Evolutionary conservation across 129 eudicot species (phyloP), one percentile per base, ranked within the genome.

Genomic region (Ambrosia artemisiifolia): DNA sequence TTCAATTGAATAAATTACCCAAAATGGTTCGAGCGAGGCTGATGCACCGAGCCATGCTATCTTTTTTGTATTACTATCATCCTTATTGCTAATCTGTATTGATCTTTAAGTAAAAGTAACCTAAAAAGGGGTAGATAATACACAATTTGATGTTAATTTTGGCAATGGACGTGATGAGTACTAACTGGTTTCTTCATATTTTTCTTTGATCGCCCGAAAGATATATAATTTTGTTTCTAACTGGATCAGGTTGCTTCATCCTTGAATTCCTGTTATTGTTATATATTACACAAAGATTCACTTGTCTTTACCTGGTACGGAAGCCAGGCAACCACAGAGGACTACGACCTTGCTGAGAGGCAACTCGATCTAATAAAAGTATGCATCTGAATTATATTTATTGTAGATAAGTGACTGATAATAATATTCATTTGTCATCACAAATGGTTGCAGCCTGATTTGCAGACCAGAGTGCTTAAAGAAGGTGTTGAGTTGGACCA

Each of bases 341-440:
- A 87, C 75, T 92, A 87, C 33, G 98, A 89, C 66, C 95, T 93
- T 66, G 82, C 74, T 56, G 98, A 93, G 84, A 89, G 98, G 82
- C 92, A 77, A 81, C 78, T 93, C 44, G 98, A 93, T 89, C 51
- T 84, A 51, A 87, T 60, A 60, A 60, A 60, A 60, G 65, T 60
- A 60, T 55, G 62, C 16, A 36, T 69, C 7, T 7, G 28, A 24
- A 24, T 24, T 24, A 24, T 24, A 24, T 24, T 63, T 63, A 63
- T n/a, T 34, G 7, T 36, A 33, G 4, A 33, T 61, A 16, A 63
- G 48, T 35, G 68, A 36, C 30, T 36, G 47, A 63, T 63, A 16
- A 35, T 35, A 63, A 38, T 13, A 18, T 62, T 72, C 16, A 76
- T 48, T 38, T 75, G 16, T 72, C 49, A 66, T 54, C 32, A 56